Evolutionary conservation across 345 rosid genomes (phyloP), one percentile per base, ranked within the genome.

Genomic region (Eutrema yunnanense): DNA sequence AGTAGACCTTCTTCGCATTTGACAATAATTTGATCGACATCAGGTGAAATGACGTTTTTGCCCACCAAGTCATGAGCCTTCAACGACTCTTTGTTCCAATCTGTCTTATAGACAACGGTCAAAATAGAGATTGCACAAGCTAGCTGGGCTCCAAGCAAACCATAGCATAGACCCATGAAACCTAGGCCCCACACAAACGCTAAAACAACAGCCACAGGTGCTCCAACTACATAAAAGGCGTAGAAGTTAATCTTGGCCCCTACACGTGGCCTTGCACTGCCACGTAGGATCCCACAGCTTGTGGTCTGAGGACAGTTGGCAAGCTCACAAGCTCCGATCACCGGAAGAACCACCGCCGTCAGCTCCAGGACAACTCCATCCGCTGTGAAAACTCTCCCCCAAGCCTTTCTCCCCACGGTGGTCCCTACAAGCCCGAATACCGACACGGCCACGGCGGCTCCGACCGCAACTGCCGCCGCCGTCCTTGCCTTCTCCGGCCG

Each of bases 231-330:
- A 78, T 91, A 91, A 75, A 91, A 91, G 8, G 96, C 86, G 84
- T 82, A 87, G 60, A 91, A 84, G 61, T 88, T 88, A 71, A 91
- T 82, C 10, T 76, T 84, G 3, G 91, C 97, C 2, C 89, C 96
- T 36, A 82, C 69, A 29, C 86, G 83, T 22, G 97, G 96, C 86
- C 96, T 80, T 3, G 97, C 97, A 51, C 89, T 82, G 43, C 97
- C 97, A 79, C 92, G 82, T 2, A 91, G 73, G 48, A 91, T 88
- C 73, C 98, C 98, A 41, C 97, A 91, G 43, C 97, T 80, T 29
- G 97, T 87, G 37, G 98, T 94, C 52, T 94, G 98, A 9, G 98
- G 97, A 59, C 92, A 91, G 69, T 94, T 94, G 40, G 88, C 96
- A n/a, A 94, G 82, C 84, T 94, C 98, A 69, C 96, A 94, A 8